phyloP scores from a whole-genome alignment of 257 asterid species.

The Lithospermum erythrorhizon region DNA sequence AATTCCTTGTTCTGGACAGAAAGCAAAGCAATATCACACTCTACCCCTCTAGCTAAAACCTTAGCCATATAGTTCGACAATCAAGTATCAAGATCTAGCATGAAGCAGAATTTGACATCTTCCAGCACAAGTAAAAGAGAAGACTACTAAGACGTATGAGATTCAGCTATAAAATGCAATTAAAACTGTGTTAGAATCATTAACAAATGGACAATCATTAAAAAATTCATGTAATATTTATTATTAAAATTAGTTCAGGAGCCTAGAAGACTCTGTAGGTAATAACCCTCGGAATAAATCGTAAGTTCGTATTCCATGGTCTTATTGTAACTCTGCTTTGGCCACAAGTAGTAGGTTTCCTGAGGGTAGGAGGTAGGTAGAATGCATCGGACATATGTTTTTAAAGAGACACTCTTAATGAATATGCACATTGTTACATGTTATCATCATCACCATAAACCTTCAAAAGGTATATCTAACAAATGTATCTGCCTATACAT shows the following conservation, averaged over 20 bases:
- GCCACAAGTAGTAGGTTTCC: too few species aligned
- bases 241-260: not conserved
- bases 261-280: not conserved
- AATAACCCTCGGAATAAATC: not conserved
- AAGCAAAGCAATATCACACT: constrained; percentile 85
- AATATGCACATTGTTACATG: not conserved
- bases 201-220: too few species aligned
- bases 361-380: too few species aligned
- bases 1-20: constrained; percentile 68
- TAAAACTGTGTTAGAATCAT: not conserved
- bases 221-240: too few species aligned
- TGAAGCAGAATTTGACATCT: not conserved
- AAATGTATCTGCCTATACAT: not conserved
- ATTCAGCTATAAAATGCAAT: not conserved
- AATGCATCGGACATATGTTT: too few species aligned
- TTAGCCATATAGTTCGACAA: constrained; percentile 10
- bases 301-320: not conserved
- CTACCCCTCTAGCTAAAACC: constrained; percentile 90
- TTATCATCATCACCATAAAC: not conserved
- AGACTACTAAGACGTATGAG: not conserved
- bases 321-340: not conserved
- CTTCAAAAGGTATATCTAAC: not conserved
- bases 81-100: not conserved
- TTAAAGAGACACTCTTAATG: too few species aligned
- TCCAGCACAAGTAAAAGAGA: not conserved